These are phyloP conservation scores for Mycena sp. DNA, from an alignment of 1,284 basidiomycete species.

Conservation along the genomic window DNA sequence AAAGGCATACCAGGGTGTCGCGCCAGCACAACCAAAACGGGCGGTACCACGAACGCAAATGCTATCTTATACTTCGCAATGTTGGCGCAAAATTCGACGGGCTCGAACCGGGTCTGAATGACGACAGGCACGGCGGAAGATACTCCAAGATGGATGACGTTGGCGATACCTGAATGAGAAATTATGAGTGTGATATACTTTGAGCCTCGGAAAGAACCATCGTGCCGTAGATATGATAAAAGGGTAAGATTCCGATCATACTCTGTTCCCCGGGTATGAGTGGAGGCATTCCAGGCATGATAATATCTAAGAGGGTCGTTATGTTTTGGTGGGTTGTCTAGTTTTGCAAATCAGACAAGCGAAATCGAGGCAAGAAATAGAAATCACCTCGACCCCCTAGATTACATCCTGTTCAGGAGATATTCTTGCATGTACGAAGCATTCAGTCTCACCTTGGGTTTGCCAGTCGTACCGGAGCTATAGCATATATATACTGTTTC, in stretches of 20 bases:
- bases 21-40: constrained; percentile 79
- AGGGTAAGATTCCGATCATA: constrained; percentile 68
- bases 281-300: constrained; percentile 49
- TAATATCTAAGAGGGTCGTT: constrained; percentile 59
- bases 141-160: constrained; percentile 67
- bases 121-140: constrained; percentile 67
- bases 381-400: constrained; percentile 64
- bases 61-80: constrained; percentile 76
- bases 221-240: constrained; percentile 68
- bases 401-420: constrained; percentile 54
- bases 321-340: constrained; percentile 77
- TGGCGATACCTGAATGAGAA: constrained; percentile 56
- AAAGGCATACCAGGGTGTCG: constrained; percentile 64
- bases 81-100: constrained; percentile 72
- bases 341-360: not conserved
- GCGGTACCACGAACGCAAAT: constrained; percentile 79
- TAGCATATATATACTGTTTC: constrained; percentile 75
- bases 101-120: constrained; percentile 80
- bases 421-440: not conserved
- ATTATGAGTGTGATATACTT: constrained; percentile 1
- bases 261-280: constrained; percentile 52
- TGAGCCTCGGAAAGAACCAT: not conserved
- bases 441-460: constrained; percentile 56
- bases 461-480: constrained; percentile 69
- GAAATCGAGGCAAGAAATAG: not conserved